Base-by-base conservation (phyloP, 1,139 yeast genomes). In the Pneumocystis jirovecii region DNA sequence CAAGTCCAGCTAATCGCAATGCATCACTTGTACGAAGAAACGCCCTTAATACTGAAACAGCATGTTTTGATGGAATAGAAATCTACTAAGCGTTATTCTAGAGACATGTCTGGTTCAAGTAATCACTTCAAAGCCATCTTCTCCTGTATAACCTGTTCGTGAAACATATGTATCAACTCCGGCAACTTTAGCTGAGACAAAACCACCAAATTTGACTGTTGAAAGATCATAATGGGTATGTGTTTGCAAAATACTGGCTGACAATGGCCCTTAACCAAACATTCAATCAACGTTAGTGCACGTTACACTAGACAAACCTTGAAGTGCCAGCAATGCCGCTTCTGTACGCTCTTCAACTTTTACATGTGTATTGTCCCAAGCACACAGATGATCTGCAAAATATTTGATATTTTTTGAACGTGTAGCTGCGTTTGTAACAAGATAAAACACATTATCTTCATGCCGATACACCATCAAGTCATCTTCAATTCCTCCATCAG, bases 341-440 rank as follows among this genome's bases (percentile, higher is more conserved):
- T 90, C 89, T 70, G 83, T 87, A 70, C 90, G 83, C 25, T 84
- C 80, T 61, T 79, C 76, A 75, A 91, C 95, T 44, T 77, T 72
- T 40, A 87, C 83, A 65, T 79, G 79, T 25, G 71, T 70, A 29
- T 74, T 79, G 12, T 29, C 63, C 65, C 63, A 82, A 1, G 76
- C 77, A 4, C 71, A 65, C 64, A 85, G 76, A 71, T 86, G 86
- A 1, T 76, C 72, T 62, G 79, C 77, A 71, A 93, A 78, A 73
- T 88, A 91, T 21, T 77, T 77, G 59, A 84, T 74, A 73, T 91
- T 97, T 74, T 87, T 86, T 3, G 83, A 93, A 68, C 96, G 81
- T 73, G 97, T 88, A 6, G 96, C 97, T 6, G 98, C 98, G 74
- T 93, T 93, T 64, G 97, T 91, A n/a, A 93, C 98, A 73, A 93